phyloP scores from a whole-genome alignment of 768 basidiomycete genomes.

The Russula compacta region DNA sequence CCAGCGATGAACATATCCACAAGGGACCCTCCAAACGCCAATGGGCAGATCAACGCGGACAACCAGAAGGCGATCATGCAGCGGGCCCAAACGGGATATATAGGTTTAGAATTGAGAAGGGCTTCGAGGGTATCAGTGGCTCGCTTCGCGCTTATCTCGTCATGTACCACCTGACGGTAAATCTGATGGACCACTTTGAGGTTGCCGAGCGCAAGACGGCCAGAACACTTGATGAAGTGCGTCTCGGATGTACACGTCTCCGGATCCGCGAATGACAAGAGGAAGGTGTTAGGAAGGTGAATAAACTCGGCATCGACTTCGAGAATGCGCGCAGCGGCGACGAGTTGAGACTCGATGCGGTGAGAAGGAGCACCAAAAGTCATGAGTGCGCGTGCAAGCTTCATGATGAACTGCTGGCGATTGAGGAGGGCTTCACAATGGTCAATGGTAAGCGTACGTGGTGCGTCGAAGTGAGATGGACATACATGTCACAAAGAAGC shows the following conservation, averaged over 20 bases:
- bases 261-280: constrained; percentile 80
- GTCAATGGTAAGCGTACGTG: neutral
- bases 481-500: constrained; percentile 61
- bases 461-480: neutral
- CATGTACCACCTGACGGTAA: constrained; percentile 82
- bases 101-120: constrained; percentile 52
- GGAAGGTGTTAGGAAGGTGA: constrained; percentile 66
- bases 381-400: constrained; percentile 80
- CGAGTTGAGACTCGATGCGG: constrained; percentile 83
- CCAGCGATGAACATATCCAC: constrained; percentile 78
- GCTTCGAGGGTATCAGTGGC: constrained; percentile 54
- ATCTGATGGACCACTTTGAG: constrained; percentile 77
- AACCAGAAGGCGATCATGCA: constrained; percentile 59
- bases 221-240: constrained; percentile 72
- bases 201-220: constrained; percentile 69
- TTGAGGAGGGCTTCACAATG: constrained; percentile 55
- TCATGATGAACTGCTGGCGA: constrained; percentile 77
- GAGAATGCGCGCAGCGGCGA: constrained; percentile 80
- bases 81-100: constrained; percentile 54
- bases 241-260: constrained; percentile 81
- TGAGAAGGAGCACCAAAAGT: constrained; percentile 82
- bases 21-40: constrained; percentile 78
- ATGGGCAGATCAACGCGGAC: constrained; percentile 69
- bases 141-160: constrained; percentile 73
- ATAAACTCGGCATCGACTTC: constrained; percentile 87